Conservation (phyloP, 2,329 filamentous ascomycete genomes). For the Huntiella omanensis region DNA sequence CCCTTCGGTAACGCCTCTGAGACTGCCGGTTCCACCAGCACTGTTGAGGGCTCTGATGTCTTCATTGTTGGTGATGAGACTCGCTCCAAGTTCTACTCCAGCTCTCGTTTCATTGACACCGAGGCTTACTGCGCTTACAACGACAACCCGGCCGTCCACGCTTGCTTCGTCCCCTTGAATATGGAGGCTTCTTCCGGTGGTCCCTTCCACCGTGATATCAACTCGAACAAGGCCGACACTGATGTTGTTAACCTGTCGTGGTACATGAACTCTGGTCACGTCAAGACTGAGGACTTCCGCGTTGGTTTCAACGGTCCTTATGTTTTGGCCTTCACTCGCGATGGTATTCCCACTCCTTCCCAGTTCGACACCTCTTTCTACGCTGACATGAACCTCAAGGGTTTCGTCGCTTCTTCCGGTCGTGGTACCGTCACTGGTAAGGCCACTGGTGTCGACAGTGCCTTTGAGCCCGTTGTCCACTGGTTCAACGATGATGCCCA, state of each 20-base stretch:
- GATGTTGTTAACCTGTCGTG: constrained; percentile 40
- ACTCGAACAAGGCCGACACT: constrained; percentile 40
- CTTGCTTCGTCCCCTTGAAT: constrained; percentile 39
- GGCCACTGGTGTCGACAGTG: constrained; percentile 33
- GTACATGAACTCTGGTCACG: constrained; percentile 51
- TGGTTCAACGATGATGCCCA: constrained; percentile 46
- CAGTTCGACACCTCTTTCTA: constrained; percentile 40
- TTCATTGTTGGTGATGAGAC: constrained; percentile 43
- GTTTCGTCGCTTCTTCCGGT: constrained; percentile 34
- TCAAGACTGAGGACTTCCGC: constrained; percentile 40
- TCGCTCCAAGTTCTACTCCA: constrained; percentile 51
- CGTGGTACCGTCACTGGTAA: constrained; percentile 43
- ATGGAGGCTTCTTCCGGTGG: constrained; percentile 45
- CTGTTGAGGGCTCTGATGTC: constrained; percentile 39
- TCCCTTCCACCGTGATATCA: constrained; percentile 47
- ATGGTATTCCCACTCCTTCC: constrained; percentile 29
- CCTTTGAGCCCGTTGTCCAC: constrained; percentile 39
- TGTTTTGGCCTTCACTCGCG: constrained; percentile 39
- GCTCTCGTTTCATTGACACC: constrained; percentile 51
- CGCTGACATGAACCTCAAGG: constrained; percentile 34
- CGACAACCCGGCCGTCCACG: constrained; percentile 27
- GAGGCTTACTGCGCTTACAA: constrained; percentile 40
- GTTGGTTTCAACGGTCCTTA: constrained; percentile 50
- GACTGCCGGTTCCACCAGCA: constrained; percentile 29
- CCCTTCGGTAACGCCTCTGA: constrained; percentile 36